Conservation (phyloP, 208 protist genomes). For the Sergeia podlipaevii region DNA sequence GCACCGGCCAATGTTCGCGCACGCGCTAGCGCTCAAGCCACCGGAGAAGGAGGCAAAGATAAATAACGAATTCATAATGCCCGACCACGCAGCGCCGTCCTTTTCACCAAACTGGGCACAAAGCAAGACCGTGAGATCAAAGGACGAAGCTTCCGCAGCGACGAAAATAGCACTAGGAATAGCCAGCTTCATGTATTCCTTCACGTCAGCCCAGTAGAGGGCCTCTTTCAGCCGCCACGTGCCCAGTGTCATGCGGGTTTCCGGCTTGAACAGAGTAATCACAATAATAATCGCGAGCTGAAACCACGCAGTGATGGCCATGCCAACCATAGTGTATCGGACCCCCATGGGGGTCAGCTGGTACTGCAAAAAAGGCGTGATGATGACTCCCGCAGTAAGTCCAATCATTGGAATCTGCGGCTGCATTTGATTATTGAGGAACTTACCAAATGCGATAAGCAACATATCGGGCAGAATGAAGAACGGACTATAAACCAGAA, state of each 20-base stretch:
- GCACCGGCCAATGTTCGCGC: slow-evolving; percentile 76
- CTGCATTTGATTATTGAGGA: slow-evolving; percentile 86
- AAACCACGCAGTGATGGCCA: slow-evolving; percentile 70
- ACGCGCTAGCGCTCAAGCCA: slow-evolving; percentile 72
- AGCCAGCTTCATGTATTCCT: slow-evolving; percentile 73
- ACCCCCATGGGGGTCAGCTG: slow-evolving; percentile 76
- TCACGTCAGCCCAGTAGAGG: slow-evolving; percentile 57
- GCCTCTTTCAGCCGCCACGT: slow-evolving; percentile 57
- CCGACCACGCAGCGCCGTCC: slow-evolving; percentile 71
- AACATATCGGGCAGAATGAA: slow-evolving; percentile 62
- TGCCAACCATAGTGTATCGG: slow-evolving; percentile 78
- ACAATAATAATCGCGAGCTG: slow-evolving; percentile 61
- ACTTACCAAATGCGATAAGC: slow-evolving; percentile 78
- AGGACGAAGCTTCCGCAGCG: slow-evolving; percentile 80
- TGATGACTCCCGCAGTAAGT: slow-evolving; percentile 59
- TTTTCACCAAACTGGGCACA: slow-evolving; percentile 54
- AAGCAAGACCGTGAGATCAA: slow-evolving; percentile 75
- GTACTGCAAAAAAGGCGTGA: slow-evolving; percentile 62
- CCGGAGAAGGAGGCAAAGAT: slow-evolving; percentile 68
- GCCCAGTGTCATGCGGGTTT: slow-evolving; percentile 70
- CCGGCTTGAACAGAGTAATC: slow-evolving; percentile 56
- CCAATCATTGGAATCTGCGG: slow-evolving; percentile 76
- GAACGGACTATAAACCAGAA: slow-evolving; percentile 58
- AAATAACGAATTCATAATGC: slow-evolving; percentile 79
- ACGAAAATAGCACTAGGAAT: slow-evolving; percentile 84